These are phyloP conservation scores for Ustilago cynodontis DNA, from an alignment of 1,284 basidiomycete genomes.

Conservation along the genomic window DNA sequence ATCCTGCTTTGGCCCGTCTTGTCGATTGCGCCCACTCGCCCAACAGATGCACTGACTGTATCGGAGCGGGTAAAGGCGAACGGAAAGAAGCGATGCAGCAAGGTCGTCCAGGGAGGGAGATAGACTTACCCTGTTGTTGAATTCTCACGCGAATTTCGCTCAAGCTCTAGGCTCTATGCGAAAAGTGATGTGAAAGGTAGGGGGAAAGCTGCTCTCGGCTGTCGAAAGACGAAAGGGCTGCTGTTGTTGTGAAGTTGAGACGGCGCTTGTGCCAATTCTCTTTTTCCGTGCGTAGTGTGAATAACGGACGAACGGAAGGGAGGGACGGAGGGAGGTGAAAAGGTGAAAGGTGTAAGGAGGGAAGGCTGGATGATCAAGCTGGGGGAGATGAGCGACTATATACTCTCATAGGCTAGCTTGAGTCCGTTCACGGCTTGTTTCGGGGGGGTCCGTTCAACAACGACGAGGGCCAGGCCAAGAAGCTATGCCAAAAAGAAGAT, in stretches of 20 bases:
- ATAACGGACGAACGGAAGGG: conserved; percentile 20
- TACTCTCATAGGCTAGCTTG: conserved; percentile 17
- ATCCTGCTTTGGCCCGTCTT: neutral
- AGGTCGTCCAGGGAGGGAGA: neutral
- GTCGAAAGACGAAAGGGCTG: conserved; percentile 20
- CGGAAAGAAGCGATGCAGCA: neutral
- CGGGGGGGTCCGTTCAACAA: neutral
- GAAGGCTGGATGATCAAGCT: conserved; percentile 2
- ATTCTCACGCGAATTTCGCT: conserved; percentile 26
- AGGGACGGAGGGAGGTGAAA: conserved; percentile 7
- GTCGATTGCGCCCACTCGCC: neutral
- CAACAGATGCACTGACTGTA: neutral
- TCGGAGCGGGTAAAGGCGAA: neutral
- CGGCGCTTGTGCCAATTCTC: conserved; percentile 50
- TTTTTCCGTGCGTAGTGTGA: conserved; percentile 23
- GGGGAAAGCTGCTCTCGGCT: conserved; percentile 31
- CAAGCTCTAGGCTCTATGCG: conserved; percentile 13
- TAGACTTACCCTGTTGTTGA: conserved; percentile 32
- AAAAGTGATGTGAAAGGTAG: neutral
- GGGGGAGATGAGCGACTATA: conserved; percentile 26
- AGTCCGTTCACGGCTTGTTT: neutral
- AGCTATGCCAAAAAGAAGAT: neutral
- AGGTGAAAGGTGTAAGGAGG: conserved; percentile 24
- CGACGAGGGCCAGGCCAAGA: neutral
- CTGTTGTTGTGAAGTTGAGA: conserved; percentile 20